A percentile compares a stretch with the other conserved stretches of the same genome.
These are phyloP conservation scores for Lupinus albus DNA, from an alignment of 306 rosid genomes.

Conservation along the genomic window DNA sequence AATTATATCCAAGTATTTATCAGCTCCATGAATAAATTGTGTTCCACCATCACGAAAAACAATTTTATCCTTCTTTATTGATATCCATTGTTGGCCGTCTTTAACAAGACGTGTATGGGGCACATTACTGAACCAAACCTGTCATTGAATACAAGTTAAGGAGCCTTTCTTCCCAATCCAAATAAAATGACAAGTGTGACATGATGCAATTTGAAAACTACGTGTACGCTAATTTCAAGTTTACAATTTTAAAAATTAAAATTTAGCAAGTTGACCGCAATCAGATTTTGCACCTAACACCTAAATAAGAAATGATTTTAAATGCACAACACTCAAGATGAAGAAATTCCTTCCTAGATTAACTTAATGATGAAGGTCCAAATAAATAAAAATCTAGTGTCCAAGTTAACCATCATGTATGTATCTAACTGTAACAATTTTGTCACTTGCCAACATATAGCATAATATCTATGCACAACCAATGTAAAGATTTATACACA, in stretches of 20 bases:
- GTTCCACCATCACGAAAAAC: conserved; percentile 83
- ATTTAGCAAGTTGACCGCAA: conserved; percentile 26
- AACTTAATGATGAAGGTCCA: neutral
- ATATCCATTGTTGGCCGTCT: conserved; percentile 88
- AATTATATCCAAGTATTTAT: conserved; percentile 76
- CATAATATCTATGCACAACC: too few relatives aligned
- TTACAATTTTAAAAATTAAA: neutral
- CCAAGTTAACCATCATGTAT: conserved; percentile 10
- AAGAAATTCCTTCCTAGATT: neutral
- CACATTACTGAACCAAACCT: conserved; percentile 91
- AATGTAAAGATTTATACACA: too few relatives aligned
- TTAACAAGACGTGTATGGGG: conserved; percentile 82
- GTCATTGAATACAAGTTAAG: conserved; percentile 41
- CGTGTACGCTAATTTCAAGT: neutral
- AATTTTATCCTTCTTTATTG: conserved; percentile 62
- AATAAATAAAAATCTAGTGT: neutral
- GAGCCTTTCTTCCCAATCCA: conserved; percentile 10
- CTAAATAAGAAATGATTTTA: neutral
- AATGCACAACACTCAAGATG: neutral
- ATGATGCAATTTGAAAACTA: neutral
- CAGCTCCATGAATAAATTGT: conserved; percentile 81
- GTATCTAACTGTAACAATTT: neutral
- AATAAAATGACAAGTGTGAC: conserved; percentile 20
- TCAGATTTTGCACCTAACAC: neutral
- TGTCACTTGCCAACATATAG: neutral